A percentile compares a stretch with the other conserved stretches of the same genome.
Evolutionary conservation across 441 rosid species (phyloP).

Genomic region (Gossypium gossypioides): DNA sequence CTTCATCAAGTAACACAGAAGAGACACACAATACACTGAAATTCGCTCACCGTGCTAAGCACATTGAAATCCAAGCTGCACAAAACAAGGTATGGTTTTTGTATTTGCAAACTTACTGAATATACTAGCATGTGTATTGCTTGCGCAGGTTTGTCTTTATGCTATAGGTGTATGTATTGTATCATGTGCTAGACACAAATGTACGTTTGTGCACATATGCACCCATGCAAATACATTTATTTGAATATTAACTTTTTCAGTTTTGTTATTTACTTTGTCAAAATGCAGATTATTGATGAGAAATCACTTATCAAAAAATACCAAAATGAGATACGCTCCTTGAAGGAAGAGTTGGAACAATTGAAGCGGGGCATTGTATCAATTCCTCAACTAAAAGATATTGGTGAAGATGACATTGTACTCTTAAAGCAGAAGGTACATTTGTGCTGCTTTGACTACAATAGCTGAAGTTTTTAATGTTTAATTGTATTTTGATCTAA

Average conservation of each 20-base stretch:
- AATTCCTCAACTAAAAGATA: slow-evolving; percentile 57
- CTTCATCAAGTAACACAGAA: slow-evolving; percentile 67
- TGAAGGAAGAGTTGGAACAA: slow-evolving; percentile 65
- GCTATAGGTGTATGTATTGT: background rate
- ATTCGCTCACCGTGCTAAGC: slow-evolving; percentile 76
- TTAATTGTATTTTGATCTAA: background rate
- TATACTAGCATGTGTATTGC: background rate
- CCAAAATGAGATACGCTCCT: slow-evolving; percentile 56
- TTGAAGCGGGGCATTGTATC: slow-evolving; percentile 58
- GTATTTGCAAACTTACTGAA: background rate
- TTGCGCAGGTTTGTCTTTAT: background rate
- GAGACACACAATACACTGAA: slow-evolving; percentile 75
- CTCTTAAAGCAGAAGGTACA: slow-evolving; percentile 82
- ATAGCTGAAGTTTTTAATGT: background rate
- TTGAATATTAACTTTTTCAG: background rate
- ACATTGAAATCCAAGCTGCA: slow-evolving; percentile 66
- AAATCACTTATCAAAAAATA: slow-evolving; percentile 69
- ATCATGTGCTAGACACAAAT: background rate
- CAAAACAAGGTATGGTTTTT: slow-evolving; percentile 46
- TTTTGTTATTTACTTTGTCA: slow-evolving; percentile 17
- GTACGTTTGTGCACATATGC: background rate
- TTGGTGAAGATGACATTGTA: slow-evolving; percentile 60
- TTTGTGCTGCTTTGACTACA: background rate
- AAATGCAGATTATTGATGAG: slow-evolving; percentile 62
- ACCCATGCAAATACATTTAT: background rate